These are phyloP conservation scores for Colletotrichum sp. DNA, from an alignment of 2,329 filamentous ascomycete genomes.

Conservation along the genomic window DNA sequence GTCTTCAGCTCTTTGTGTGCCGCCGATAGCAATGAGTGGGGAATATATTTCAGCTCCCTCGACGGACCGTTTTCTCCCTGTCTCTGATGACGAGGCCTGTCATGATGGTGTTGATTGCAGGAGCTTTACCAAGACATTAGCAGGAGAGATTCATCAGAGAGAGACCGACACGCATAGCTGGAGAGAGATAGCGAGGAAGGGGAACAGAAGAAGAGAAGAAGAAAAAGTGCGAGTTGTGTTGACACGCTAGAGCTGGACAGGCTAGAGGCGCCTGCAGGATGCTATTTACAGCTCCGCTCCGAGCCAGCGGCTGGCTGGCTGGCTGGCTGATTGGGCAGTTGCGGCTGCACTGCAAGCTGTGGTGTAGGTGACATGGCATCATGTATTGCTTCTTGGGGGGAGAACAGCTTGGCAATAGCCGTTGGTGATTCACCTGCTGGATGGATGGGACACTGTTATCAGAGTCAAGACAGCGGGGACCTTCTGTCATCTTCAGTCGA, in stretches of 20 bases:
- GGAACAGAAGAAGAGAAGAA: neutral
- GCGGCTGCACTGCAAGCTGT: neutral
- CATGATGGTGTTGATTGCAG: neutral
- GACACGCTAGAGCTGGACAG: neutral
- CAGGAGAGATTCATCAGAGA: neutral
- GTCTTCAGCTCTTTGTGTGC: neutral
- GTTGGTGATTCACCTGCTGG: neutral
- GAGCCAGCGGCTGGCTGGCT: neutral
- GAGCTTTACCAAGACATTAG: neutral
- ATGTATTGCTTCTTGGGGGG: slow-evolving; percentile 1
- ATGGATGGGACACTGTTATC: neutral
- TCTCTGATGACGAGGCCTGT: neutral
- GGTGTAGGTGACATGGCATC: neutral
- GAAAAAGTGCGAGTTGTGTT: neutral
- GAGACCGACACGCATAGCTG: neutral
- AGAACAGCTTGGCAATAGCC: slow-evolving; percentile 11
- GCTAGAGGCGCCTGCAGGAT: slow-evolving; percentile 6
- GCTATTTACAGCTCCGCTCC: slow-evolving; percentile 3
- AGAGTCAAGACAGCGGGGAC: neutral
- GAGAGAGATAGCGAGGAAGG: neutral
- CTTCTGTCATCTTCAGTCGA: neutral
- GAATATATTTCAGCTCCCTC: neutral
- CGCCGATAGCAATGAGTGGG: neutral
- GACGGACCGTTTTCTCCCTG: neutral
- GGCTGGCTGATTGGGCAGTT: neutral